Conservation (phyloP, 163 green algal genomes). For the Picocystis sp. region DNA sequence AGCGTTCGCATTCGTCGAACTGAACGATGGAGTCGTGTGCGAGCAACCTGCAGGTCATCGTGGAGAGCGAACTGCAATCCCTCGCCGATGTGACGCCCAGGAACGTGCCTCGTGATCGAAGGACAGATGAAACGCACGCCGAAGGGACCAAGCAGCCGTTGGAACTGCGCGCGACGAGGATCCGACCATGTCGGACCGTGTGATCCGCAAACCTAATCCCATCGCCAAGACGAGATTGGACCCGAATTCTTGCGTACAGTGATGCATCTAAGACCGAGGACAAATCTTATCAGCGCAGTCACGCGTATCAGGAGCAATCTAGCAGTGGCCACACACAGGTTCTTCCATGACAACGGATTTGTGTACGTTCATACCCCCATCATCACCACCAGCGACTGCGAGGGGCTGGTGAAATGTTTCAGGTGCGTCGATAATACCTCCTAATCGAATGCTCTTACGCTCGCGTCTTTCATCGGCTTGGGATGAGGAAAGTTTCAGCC, state of each 20-base stretch:
- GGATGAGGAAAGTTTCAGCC: too few species aligned
- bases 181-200: conserved; percentile 54
- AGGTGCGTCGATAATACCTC: conserved; percentile 48
- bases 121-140: conserved; percentile 65
- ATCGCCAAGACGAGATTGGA: conserved; percentile 90
- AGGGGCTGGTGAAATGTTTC: conserved; percentile 98
- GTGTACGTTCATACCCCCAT: conserved; percentile 97
- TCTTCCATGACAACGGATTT: conserved; percentile 81
- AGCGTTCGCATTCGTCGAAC: conserved; percentile 84
- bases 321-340: conserved; percentile 81
- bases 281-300: conserved; percentile 80
- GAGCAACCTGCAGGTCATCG: conserved; percentile 47
- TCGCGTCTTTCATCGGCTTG: too few species aligned
- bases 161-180: conserved; percentile 4
- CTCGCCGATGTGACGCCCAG: conserved; percentile 43
- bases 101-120: conserved; percentile 75
- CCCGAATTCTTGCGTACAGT: conserved; percentile 79
- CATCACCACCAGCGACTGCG: conserved; percentile 85
- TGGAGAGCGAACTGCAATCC: conserved; percentile 48
- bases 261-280: conserved; percentile 11
- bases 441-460: too few species aligned
- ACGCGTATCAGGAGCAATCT: conserved; percentile 89
- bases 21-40: conserved; percentile 92
- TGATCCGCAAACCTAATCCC: conserved; percentile 72
- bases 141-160: conserved; percentile 63